These are phyloP conservation scores for Gossypium stocksii DNA, from an alignment of 345 rosid genomes.

Conservation along the genomic window DNA sequence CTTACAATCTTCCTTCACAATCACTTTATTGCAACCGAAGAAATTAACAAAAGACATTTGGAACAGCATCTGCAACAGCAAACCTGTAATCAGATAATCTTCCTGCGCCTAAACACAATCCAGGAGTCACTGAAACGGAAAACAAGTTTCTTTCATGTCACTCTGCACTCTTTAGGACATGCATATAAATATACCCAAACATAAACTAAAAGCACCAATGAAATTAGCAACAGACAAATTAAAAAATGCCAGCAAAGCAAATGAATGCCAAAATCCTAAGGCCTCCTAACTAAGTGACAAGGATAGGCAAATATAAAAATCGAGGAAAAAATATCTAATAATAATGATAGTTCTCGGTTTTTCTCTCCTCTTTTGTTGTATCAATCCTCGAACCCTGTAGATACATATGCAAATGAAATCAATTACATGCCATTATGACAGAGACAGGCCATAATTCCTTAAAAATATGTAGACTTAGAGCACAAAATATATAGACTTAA, in stretches of 20 bases:
- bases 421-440: neutral
- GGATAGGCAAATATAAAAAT: neutral
- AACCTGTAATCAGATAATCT: neutral
- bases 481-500: neutral
- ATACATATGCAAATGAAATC: neutral
- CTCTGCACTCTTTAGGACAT: neutral
- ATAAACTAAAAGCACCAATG: neutral
- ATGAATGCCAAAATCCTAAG: neutral
- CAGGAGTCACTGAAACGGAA: neutral
- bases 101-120: neutral
- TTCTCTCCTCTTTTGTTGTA: neutral
- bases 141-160: neutral
- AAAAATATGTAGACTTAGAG: neutral
- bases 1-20: constrained; percentile 8
- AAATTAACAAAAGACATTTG: neutral
- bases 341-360: neutral
- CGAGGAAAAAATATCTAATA: neutral
- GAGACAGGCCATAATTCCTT: too few relatives aligned
- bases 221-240: neutral
- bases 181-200: neutral
- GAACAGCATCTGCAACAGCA: neutral
- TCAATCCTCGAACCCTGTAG: neutral
- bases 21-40: constrained; percentile 6
- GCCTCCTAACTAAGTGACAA: neutral
- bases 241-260: neutral